Evolutionary conservation across 208 protist genomes (phyloP).

Genomic region (Crithidia sp.): DNA sequence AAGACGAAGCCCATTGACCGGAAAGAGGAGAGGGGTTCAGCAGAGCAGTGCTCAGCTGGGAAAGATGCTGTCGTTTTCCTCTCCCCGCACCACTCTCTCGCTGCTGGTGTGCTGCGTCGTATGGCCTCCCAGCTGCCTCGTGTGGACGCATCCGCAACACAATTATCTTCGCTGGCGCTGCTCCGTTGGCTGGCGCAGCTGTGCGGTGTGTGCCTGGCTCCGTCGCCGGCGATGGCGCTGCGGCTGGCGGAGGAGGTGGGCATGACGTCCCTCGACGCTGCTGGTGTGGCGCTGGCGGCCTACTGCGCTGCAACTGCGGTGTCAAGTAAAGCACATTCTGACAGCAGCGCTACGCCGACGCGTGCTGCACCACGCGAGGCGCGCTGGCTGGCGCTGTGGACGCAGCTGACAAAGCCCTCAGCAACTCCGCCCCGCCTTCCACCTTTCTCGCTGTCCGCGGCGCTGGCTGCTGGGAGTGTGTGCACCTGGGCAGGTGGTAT

Average conservation of each 20-base stretch:
- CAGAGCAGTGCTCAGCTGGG: too few species aligned
- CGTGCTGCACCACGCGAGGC: neutral
- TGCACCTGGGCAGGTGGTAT: constrained; percentile 9
- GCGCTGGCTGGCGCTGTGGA: constrained; percentile 33
- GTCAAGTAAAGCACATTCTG: neutral
- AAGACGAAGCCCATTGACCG: neutral
- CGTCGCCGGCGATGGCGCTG: constrained; percentile 28
- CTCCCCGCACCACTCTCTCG: constrained; percentile 25
- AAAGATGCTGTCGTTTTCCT: too few species aligned
- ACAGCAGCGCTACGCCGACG: neutral
- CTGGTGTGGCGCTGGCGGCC: constrained; percentile 18
- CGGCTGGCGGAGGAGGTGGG: constrained; percentile 25
- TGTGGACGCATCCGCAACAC: neutral
- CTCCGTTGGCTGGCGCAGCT: constrained; percentile 35
- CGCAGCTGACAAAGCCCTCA: constrained; percentile 15
- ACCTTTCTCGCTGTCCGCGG: constrained; percentile 11
- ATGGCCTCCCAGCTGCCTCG: constrained; percentile 15
- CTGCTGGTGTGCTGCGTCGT: constrained; percentile 8
- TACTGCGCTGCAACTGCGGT: constrained; percentile 16
- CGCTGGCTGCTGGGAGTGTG: neutral
- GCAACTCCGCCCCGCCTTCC: constrained; percentile 15
- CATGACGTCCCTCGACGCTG: constrained; percentile 21
- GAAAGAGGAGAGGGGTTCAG: too few species aligned
- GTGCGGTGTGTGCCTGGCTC: constrained; percentile 42
- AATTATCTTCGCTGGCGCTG: constrained; percentile 5